These are phyloP conservation scores for Gnomoniopsis sp. DNA, from an alignment of 2,329 filamentous ascomycete genomes.

Conservation along the genomic window DNA sequence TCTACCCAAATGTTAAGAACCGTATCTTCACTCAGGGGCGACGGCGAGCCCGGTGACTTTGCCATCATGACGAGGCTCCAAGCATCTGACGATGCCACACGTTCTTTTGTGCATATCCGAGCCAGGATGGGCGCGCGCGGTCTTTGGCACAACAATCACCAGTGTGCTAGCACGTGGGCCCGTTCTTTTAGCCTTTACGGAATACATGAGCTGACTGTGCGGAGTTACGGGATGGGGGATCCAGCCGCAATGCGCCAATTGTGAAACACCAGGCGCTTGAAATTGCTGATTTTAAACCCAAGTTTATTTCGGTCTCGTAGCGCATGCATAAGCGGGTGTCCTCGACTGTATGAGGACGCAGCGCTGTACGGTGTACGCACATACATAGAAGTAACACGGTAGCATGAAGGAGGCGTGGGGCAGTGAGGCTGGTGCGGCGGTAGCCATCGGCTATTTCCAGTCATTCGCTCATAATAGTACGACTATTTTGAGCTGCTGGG, in stretches of 20 bases:
- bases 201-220: slow-evolving; percentile 1
- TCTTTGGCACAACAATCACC: background rate
- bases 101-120: background rate
- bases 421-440: background rate
- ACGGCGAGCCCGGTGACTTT: slow-evolving; percentile 5
- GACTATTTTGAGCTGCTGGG: background rate
- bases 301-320: background rate
- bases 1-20: background rate
- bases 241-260: slow-evolving; percentile 13
- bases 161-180: slow-evolving; percentile 1
- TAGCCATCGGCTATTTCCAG: background rate
- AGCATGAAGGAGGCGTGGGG: background rate
- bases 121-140: background rate
- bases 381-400: too few relatives aligned
- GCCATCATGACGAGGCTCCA: background rate
- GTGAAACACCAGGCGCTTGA: slow-evolving; percentile 15
- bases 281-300: slow-evolving; percentile 4
- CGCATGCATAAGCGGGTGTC: slow-evolving; percentile 8
- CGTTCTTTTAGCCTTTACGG: background rate
- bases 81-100: background rate
- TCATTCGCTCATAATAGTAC: background rate
- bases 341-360: background rate
- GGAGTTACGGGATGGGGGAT: background rate
- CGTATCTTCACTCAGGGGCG: slow-evolving; percentile 6
- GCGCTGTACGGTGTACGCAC: background rate